These are phyloP conservation scores for Backusella macrospora DNA, from an alignment of 192 early-diverging fungal species.

Conservation along the genomic window DNA sequence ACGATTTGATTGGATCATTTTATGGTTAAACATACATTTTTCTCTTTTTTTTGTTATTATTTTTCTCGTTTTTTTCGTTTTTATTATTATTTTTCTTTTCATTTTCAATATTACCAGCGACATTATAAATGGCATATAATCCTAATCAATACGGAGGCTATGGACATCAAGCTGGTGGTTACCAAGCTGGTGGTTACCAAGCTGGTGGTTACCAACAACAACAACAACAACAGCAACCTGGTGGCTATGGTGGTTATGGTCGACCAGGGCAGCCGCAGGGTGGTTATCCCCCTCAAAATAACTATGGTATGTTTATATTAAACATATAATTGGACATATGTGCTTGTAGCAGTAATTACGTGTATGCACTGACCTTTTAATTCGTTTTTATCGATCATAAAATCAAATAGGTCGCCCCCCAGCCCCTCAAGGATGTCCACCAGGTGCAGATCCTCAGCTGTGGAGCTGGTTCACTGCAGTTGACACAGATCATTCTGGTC, in stretches of 20 bases:
- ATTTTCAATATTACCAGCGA: background rate
- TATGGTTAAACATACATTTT: background rate
- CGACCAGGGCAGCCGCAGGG: background rate
- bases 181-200: background rate
- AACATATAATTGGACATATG: background rate
- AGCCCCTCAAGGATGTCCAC: constrained; percentile 29
- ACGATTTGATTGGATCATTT: background rate
- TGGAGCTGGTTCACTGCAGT: constrained; percentile 62
- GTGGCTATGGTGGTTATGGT: background rate
- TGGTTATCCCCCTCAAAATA: constrained; percentile 5
- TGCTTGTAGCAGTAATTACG: background rate
- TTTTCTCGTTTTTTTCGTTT: background rate
- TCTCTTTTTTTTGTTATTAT: background rate
- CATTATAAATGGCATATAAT: constrained; percentile 13
- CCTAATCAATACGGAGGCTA: constrained; percentile 22
- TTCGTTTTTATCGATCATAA: background rate
- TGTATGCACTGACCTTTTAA: background rate
- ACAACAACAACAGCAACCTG: background rate
- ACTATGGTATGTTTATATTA: constrained; percentile 6
- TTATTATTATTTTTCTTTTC: constrained; percentile 18
- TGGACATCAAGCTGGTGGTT: constrained; percentile 11
- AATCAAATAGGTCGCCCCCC: constrained; percentile 16
- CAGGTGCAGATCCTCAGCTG: constrained; percentile 42
- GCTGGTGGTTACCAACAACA: constrained; percentile 7
- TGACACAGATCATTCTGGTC: constrained; percentile 68